Conservation (phyloP, 768 basidiomycete species). For the Kwoniella botswanensis region DNA sequence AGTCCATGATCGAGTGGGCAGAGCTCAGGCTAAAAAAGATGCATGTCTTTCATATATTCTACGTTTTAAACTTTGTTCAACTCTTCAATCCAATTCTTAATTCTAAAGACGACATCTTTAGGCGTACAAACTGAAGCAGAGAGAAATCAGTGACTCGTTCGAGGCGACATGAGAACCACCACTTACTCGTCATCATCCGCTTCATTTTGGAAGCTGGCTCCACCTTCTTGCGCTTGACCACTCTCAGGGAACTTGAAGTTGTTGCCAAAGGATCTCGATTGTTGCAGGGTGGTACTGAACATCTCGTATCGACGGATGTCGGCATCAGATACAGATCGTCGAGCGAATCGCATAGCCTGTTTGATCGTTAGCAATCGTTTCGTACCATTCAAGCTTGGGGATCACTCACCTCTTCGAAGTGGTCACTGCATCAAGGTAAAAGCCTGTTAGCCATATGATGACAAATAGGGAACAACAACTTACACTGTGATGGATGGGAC, state of each 20-base stretch:
- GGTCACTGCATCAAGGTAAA: constrained; percentile 64
- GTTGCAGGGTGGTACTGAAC: constrained; percentile 73
- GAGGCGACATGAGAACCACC: not conserved
- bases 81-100: not conserved
- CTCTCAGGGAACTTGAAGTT: constrained; percentile 98
- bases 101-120: constrained; percentile 52
- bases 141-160: constrained; percentile 1
- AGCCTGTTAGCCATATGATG: too few species aligned
- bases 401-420: constrained; percentile 77
- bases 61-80: constrained; percentile 11
- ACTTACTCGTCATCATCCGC: constrained; percentile 77
- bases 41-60: constrained; percentile 24
- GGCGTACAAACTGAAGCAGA: constrained; percentile 68
- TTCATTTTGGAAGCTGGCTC: constrained; percentile 69
- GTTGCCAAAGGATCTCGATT: constrained; percentile 71
- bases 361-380: not conserved
- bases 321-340: constrained; percentile 93
- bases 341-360: constrained; percentile 89
- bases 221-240: constrained; percentile 55
- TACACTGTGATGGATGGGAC: constrained; percentile 84
- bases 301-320: constrained; percentile 98
- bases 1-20: not conserved
- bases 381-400: not conserved
- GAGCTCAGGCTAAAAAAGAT: constrained; percentile 3
- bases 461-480: constrained; percentile 28